Conservation (phyloP, 352 stramenopile genomes). For the Pythium scleroteichum region DNA sequence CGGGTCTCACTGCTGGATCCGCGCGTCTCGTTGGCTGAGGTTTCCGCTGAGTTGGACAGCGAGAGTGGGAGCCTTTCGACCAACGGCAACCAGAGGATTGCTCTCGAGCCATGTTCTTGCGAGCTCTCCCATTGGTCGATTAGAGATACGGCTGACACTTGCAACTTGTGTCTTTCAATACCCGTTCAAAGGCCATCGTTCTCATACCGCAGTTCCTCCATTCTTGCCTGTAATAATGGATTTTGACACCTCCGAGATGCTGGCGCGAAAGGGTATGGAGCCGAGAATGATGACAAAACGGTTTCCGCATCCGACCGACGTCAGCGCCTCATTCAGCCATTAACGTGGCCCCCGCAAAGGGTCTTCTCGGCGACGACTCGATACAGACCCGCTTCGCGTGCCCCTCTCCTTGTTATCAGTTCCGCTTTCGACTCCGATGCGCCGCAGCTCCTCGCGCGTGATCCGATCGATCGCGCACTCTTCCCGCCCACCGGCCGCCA, state of each 20-base stretch:
- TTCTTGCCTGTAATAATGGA: slow-evolving; percentile 2
- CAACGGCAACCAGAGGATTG: background rate
- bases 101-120: slow-evolving; percentile 12
- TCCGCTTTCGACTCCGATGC: slow-evolving; percentile 9
- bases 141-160: background rate
- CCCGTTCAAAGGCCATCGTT: background rate
- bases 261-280: slow-evolving; percentile 20
- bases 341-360: background rate
- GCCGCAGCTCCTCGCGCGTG: slow-evolving; percentile 14
- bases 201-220: background rate
- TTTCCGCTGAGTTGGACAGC: background rate
- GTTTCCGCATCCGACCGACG: slow-evolving; percentile 11
- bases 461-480: slow-evolving; percentile 20
- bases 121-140: slow-evolving; percentile 11
- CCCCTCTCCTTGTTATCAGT: background rate
- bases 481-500: background rate
- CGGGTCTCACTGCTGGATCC: too few species aligned
- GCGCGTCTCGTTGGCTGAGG: background rate
- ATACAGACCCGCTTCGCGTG: background rate
- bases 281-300: slow-evolving; percentile 14
- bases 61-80: background rate
- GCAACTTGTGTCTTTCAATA: background rate
- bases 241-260: slow-evolving; percentile 1
- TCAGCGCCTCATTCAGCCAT: slow-evolving; percentile 12
- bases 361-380: slow-evolving; percentile 2